Conservation (phyloP, 2,329 filamentous ascomycete genomes). For the Pyrenophora graminea region DNA sequence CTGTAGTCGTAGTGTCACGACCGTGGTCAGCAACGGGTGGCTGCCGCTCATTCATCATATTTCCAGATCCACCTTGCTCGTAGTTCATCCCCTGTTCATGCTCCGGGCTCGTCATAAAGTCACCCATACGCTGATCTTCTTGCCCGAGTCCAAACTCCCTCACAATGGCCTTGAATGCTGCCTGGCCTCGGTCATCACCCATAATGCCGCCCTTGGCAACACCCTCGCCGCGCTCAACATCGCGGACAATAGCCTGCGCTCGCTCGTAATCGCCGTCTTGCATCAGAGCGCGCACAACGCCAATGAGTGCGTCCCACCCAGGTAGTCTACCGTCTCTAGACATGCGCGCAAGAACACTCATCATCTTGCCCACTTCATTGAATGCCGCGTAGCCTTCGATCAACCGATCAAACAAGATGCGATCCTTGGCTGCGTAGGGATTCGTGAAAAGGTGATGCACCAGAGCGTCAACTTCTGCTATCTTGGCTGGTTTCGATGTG, state of each 20-base stretch:
- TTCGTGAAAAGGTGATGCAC: constrained; percentile 53
- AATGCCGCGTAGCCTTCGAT: constrained; percentile 67
- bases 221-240: constrained; percentile 43
- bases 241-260: constrained; percentile 42
- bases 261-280: constrained; percentile 42
- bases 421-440: constrained; percentile 50
- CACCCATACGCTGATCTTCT: constrained; percentile 17
- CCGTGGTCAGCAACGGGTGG: not conserved
- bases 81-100: not conserved
- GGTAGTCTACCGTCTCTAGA: constrained; percentile 47
- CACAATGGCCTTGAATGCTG: constrained; percentile 24
- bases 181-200: constrained; percentile 15
- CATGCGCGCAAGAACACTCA: constrained; percentile 49
- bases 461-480: constrained; percentile 63
- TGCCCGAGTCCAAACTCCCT: constrained; percentile 15
- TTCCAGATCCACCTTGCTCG: not conserved
- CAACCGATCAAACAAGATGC: constrained; percentile 70
- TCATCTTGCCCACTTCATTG: constrained; percentile 55
- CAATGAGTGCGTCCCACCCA: constrained; percentile 48
- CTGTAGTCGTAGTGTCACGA: not conserved
- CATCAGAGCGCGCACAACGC: constrained; percentile 46
- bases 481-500: constrained; percentile 59
- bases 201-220: constrained; percentile 30
- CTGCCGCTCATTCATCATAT: not conserved
- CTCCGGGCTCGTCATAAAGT: not conserved